phyloP scores from a whole-genome alignment of 2,329 filamentous ascomycete species.

The Cladosporium oxysporum region DNA sequence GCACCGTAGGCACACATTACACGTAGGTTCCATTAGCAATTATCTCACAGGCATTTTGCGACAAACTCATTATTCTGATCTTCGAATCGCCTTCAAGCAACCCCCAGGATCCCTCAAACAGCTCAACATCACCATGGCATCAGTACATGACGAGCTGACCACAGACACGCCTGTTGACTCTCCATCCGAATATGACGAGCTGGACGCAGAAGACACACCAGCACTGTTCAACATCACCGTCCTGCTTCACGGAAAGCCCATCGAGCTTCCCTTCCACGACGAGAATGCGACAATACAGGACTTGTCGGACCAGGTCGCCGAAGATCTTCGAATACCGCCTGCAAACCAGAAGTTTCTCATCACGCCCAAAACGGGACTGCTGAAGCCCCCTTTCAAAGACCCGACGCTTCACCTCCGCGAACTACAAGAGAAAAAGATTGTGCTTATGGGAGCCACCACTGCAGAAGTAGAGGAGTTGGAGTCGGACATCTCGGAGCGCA shows the following conservation, averaged over 20 bases:
- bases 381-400: constrained; percentile 66
- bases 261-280: constrained; percentile 50
- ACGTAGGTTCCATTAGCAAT: neutral
- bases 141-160: neutral
- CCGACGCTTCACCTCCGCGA: constrained; percentile 52
- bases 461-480: constrained; percentile 61
- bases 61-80: neutral
- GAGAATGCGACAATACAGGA: constrained; percentile 55
- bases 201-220: constrained; percentile 7
- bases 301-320: constrained; percentile 61
- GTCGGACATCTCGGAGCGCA: constrained; percentile 52
- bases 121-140: neutral
- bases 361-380: constrained; percentile 63
- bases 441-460: constrained; percentile 64
- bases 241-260: constrained; percentile 56
- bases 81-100: neutral
- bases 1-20: neutral
- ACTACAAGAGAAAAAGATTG: constrained; percentile 61
- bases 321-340: constrained; percentile 59
- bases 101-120: neutral
- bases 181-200: constrained; percentile 5
- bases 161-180: constrained; percentile 3
- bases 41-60: neutral
- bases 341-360: constrained; percentile 69
- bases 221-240: constrained; percentile 48